Evolutionary conservation across 495 filamentous ascomycete species (phyloP), one percentile per base, ranked within the genome.

Genomic region (Penicillium bialowiezense): DNA sequence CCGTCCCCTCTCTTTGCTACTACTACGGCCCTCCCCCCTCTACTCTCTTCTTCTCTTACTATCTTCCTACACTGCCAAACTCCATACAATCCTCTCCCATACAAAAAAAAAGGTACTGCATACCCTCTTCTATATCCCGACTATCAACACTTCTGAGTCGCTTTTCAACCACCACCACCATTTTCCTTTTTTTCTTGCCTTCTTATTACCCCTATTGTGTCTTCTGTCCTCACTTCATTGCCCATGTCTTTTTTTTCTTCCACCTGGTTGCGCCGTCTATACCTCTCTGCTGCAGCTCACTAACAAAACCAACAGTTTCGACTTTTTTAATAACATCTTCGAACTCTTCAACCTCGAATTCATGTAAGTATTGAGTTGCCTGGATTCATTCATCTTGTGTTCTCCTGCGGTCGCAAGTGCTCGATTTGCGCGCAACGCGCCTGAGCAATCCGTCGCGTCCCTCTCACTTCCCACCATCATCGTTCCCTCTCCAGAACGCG

Each of bases 71-170:
- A 76, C 76, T 71, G 73, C 71, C 59, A 65, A 44, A 55, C 66
- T 77, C 72, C 79, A 80, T 79, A 83, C 78, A 81, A 76, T 72
- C 75, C 71, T 65, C 73, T 73, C 76, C 76, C 74, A 68, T 64
- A 74, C 62, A 71, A 69, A 71, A 73, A n/a, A 68, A 73, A 74
- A 67, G 71, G 63, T 71, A 67, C 69, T 69, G 63, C 65, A 69
- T 67, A 69, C 60, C 60, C 59, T 58, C 55, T 41, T 50, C 45
- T 65, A 29, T 58, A 58, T 59, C 62, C 70, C 62, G 53, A 62
- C 58, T 54, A 66, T 59, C 67, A 55, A 55, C 60, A 55, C 51
- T 44, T 48, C 52, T 50, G 41, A 29, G 49, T 34, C 63, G 52
- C 54, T 37, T 42, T 54, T 48, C 41, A 44, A 36, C 53, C 53